Evolutionary conservation across 2,329 filamentous ascomycete genomes (phyloP), one percentile per base, ranked within the genome.

Genomic region (Monosporascus sp.): DNA sequence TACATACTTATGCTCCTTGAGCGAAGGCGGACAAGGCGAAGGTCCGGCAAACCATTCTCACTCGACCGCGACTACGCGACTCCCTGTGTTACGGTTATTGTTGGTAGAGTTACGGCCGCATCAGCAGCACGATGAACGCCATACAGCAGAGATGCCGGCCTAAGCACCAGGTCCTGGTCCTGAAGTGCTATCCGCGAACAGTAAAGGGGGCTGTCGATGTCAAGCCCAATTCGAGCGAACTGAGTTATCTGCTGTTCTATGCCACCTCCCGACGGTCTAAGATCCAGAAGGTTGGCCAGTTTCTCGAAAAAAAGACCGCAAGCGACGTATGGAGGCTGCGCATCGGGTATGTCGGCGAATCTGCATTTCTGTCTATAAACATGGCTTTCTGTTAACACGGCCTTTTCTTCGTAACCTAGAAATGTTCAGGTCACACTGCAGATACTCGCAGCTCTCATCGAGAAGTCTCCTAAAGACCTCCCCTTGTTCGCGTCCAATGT

Each of bases 191-290:
- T 72, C 94, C 94, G 41, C 88, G 88, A 63, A 92, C 89, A 59
- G 89, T 89, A 60, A 97, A 97, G 75, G 91, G 90, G 50, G 87
- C 89, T 58, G 88, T 92, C 68, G 91, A 96, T 66, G 91, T 96
- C 67, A 95, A 93, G 74, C 92, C 94, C 45, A 97, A 97, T 73
- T 91, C 91, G 61, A 96, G 91, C 74, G 94, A 99, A 78, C 84
- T 99, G 58, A 96, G 91, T 73, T 97, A 97, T 70, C 83, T 99
- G 60, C 84, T 97, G 52, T 97, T 96, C 80, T 97, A 99, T 77
- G 91, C 90, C 57, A 95, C 89, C 68, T 96, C 92, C 63, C 89
- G 93, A 56, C 86, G 91, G 60, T 93, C 89, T 73, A 99, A 97
- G 79, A 85, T 97, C 63, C 90, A 94, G 67, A 99, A 99, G 74